Evolutionary conservation across 1,284 basidiomycete species (phyloP).

Genomic region (Kwoniella shivajii): DNA sequence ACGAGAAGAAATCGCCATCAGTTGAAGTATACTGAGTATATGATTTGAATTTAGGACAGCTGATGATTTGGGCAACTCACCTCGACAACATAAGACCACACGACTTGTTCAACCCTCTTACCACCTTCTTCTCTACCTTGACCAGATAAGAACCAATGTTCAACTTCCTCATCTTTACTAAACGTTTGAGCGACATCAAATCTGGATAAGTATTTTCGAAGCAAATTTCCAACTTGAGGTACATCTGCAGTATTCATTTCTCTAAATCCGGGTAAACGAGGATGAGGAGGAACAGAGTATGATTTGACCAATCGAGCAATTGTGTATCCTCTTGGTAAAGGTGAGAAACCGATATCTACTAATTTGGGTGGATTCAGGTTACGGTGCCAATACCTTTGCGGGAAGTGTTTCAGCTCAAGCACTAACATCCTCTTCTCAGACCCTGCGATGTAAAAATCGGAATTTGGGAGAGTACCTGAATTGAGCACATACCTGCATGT

Average conservation of each 20-base stretch:
- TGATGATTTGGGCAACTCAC: constrained; percentile 55
- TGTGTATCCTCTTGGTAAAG: constrained; percentile 78
- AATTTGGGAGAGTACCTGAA: no score
- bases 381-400: constrained; percentile 95
- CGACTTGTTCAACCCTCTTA: constrained; percentile 75
- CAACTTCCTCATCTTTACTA: constrained; percentile 71
- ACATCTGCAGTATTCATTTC: constrained; percentile 87
- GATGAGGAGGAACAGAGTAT: constrained; percentile 64
- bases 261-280: constrained; percentile 68
- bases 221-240: constrained; percentile 70
- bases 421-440: not conserved
- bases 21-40: not conserved
- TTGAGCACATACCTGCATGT: constrained; percentile 67
- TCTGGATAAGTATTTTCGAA: constrained; percentile 76
- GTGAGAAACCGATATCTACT: constrained; percentile 88
- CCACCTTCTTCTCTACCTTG: constrained; percentile 65
- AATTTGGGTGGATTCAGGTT: constrained; percentile 90
- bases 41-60: not conserved
- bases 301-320: constrained; percentile 79
- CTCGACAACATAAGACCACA: constrained; percentile 97
- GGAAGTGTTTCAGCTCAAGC: not conserved
- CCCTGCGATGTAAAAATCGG: no score
- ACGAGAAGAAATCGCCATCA: not conserved
- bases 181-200: constrained; percentile 84
- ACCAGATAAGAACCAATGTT: constrained; percentile 87